A percentile compares a stretch with the other conserved stretches of the same genome.
Conservation (phyloP, 2,329 filamentous ascomycete species). For the Botrytis tulipae region DNA sequence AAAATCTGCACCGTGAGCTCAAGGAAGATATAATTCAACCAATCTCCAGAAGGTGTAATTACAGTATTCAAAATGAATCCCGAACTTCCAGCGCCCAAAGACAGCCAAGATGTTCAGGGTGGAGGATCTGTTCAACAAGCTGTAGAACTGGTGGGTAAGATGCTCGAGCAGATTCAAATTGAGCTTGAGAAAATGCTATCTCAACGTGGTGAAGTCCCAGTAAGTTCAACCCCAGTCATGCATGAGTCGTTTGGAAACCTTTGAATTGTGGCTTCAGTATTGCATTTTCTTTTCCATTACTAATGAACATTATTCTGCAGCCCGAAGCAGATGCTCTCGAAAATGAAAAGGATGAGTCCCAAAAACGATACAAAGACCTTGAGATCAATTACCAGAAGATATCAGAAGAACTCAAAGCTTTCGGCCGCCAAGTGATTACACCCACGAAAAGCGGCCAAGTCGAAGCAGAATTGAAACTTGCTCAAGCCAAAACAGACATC, state of each 20-base stretch:
- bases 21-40: neutral
- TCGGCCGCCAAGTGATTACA: neutral
- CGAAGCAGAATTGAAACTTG: neutral
- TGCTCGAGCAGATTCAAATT: neutral
- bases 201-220: neutral
- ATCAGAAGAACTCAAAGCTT: neutral
- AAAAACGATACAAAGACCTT: neutral
- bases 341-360: neutral
- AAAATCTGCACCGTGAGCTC: neutral
- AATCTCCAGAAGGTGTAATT: neutral
- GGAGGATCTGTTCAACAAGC: neutral
- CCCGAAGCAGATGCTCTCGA: neutral
- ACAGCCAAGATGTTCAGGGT: neutral
- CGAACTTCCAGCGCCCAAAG: neutral
- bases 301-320: neutral
- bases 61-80: neutral
- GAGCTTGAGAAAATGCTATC: neutral
- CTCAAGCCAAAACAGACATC: neutral
- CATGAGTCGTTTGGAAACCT: neutral
- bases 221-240: neutral
- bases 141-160: neutral
- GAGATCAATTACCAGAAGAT: neutral
- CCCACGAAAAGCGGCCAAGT: neutral
- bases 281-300: neutral
- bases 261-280: neutral